These are phyloP conservation scores for Aphanomyces invadans DNA, from an alignment of 352 stramenopile species.

Conservation along the genomic window DNA sequence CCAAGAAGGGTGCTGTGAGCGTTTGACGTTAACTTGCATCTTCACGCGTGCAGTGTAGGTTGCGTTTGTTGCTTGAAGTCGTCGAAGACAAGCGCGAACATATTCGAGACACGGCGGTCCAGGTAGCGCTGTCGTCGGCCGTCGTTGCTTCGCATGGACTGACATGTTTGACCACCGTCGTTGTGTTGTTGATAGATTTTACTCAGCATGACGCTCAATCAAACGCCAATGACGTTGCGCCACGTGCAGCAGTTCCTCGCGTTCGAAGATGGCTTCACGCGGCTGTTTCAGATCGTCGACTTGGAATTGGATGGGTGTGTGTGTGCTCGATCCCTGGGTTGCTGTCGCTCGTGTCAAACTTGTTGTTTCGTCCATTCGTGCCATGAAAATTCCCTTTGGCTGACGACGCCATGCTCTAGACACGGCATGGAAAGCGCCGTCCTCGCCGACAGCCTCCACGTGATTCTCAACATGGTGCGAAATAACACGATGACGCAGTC, in stretches of 20 bases:
- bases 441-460: constrained; percentile 62
- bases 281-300: constrained; percentile 59
- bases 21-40: constrained; percentile 24
- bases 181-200: too few species aligned
- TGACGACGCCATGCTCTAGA: too few species aligned
- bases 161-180: too few species aligned
- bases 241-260: constrained; percentile 70
- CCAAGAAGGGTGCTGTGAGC: constrained; percentile 10
- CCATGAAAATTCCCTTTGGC: too few species aligned
- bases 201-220: constrained; percentile 51
- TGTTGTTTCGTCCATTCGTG: too few species aligned
- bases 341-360: too few species aligned
- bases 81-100: constrained; percentile 73
- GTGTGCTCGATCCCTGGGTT: too few species aligned
- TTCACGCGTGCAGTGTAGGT: constrained; percentile 57
- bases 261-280: constrained; percentile 69
- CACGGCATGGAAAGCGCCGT: constrained; percentile 41
- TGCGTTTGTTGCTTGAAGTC: constrained; percentile 60
- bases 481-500: constrained; percentile 77
- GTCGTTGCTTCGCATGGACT: too few species aligned
- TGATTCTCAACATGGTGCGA: constrained; percentile 71
- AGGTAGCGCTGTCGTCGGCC: too few species aligned
- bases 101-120: constrained; percentile 64
- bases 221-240: constrained; percentile 32
- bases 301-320: constrained; percentile 53